Evolutionary conservation across 73 alveolate species (phyloP).

Genomic region (Halteria grandinella): DNA sequence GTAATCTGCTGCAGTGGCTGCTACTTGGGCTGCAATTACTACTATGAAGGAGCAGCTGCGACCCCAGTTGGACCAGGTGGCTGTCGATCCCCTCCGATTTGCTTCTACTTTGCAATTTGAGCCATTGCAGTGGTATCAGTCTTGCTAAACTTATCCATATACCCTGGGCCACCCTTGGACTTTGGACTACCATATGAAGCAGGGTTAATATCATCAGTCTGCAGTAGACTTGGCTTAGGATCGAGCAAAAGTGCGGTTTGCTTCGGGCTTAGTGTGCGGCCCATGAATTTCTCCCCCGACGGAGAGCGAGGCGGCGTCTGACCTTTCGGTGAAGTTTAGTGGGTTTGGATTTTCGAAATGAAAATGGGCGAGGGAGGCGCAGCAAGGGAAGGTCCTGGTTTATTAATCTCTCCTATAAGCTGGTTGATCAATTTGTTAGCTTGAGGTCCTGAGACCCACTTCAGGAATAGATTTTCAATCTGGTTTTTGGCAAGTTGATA

Average conservation of each 20-base stretch:
- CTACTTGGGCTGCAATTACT: background rate
- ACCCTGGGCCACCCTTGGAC: background rate
- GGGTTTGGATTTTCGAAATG: constrained; percentile 48
- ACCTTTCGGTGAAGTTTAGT: constrained; percentile 47
- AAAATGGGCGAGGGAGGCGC: constrained; percentile 70
- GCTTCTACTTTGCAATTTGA: constrained; percentile 31
- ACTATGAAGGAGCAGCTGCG: constrained; percentile 6
- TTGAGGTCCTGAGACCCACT: constrained; percentile 58
- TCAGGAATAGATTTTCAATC: constrained; percentile 68
- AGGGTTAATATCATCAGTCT: constrained; percentile 11
- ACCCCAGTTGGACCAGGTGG: background rate
- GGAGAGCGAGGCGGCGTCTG: constrained; percentile 68
- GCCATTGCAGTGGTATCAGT: constrained; percentile 55
- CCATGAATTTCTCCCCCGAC: constrained; percentile 41
- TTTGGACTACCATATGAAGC: constrained; percentile 15
- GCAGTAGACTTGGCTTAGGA: background rate
- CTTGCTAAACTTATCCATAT: constrained; percentile 1
- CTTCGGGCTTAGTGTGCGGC: constrained; percentile 41
- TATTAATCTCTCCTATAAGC: constrained; percentile 52
- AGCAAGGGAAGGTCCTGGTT: constrained; percentile 29
- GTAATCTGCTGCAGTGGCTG: background rate
- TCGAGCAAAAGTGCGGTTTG: constrained; percentile 19
- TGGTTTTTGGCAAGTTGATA: constrained; percentile 71
- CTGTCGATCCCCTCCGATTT: constrained; percentile 24
- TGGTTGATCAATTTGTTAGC: constrained; percentile 38